Conservation (phyloP, 2,329 filamentous ascomycete genomes). For the Trichophaea hybrida region DNA sequence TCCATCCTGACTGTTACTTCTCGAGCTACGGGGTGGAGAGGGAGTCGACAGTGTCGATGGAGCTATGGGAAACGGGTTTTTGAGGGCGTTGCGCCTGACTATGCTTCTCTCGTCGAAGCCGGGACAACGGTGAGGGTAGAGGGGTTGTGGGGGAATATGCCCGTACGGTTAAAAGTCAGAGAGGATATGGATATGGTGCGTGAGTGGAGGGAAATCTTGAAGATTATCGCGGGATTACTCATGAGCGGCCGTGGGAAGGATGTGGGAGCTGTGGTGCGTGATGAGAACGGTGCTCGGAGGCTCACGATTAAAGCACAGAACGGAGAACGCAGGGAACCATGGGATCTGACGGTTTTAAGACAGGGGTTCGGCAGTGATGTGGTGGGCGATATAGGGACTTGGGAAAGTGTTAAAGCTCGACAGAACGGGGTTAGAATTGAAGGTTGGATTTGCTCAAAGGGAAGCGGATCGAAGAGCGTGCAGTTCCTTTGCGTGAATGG, state of each 20-base stretch:
- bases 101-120: constrained; percentile 39
- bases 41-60: constrained; percentile 27
- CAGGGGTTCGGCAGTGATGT: constrained; percentile 13
- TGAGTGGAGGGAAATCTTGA: constrained; percentile 21
- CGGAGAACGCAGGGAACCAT: background rate
- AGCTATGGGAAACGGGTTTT: constrained; percentile 22
- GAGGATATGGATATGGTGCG: constrained; percentile 18
- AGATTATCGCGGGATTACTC: constrained; percentile 19
- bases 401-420: constrained; percentile 19
- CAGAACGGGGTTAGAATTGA: constrained; percentile 17
- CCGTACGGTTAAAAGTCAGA: constrained; percentile 23
- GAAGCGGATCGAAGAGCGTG: constrained; percentile 5
- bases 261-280: constrained; percentile 14
- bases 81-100: constrained; percentile 33
- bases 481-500: constrained; percentile 26
- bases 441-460: constrained; percentile 16
- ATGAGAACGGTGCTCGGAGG: constrained; percentile 17
- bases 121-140: constrained; percentile 25
- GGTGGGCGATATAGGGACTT: constrained; percentile 1
- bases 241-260: constrained; percentile 8
- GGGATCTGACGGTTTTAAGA: constrained; percentile 15
- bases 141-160: constrained; percentile 25
- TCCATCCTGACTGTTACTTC: constrained; percentile 68
- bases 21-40: constrained; percentile 45
- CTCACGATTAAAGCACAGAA: constrained; percentile 5